A percentile compares a stretch with the other conserved stretches of the same genome.
Evolutionary conservation across 345 rosid genomes (phyloP).

Genomic region (Euphorbia pulcherrima): DNA sequence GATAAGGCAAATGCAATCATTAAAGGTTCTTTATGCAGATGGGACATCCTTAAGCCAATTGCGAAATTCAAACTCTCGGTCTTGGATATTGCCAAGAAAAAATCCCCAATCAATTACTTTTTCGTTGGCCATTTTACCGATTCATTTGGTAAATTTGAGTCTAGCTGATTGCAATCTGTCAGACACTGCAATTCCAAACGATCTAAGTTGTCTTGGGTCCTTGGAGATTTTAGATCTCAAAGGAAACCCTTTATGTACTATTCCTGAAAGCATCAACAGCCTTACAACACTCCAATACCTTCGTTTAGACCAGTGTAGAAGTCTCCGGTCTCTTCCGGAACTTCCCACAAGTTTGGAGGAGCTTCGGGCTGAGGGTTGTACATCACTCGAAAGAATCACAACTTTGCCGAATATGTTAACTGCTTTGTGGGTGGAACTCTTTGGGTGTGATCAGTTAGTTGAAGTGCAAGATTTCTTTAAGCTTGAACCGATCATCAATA

Average conservation of each 20-base stretch:
- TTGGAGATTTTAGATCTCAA: slow-evolving; percentile 18
- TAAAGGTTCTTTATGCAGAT: slow-evolving; percentile 20
- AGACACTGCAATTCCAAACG: slow-evolving; percentile 10
- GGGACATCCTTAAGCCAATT: slow-evolving; percentile 11
- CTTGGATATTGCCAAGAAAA: slow-evolving; percentile 12
- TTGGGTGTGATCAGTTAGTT: slow-evolving; percentile 11
- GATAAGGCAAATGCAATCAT: slow-evolving; percentile 22
- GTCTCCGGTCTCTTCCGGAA: slow-evolving; percentile 17
- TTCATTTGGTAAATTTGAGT: slow-evolving; percentile 11
- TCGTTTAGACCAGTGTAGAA: slow-evolving; percentile 7
- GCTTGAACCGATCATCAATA: slow-evolving; percentile 1
- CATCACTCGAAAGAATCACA: slow-evolving; percentile 2
- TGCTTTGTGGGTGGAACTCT: slow-evolving; percentile 1
- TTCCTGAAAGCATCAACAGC: slow-evolving; percentile 19
- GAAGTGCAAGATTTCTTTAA: slow-evolving; percentile 13
- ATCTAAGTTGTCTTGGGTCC: slow-evolving; percentile 12
- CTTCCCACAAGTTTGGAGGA: slow-evolving; percentile 18
- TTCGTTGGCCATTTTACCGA: slow-evolving; percentile 9
- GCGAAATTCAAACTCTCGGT: slow-evolving; percentile 14
- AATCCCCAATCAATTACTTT: slow-evolving; percentile 4
- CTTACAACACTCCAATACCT: slow-evolving; percentile 16
- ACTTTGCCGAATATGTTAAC: slow-evolving; percentile 12
- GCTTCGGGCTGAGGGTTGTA: background rate
- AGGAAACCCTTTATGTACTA: slow-evolving; percentile 14
- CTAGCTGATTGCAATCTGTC: slow-evolving; percentile 19